A percentile compares a stretch with the other conserved stretches of the same genome.
Conservation (phyloP, 495 filamentous ascomycete species). For the Umbilicaria muhlenbergii region DNA sequence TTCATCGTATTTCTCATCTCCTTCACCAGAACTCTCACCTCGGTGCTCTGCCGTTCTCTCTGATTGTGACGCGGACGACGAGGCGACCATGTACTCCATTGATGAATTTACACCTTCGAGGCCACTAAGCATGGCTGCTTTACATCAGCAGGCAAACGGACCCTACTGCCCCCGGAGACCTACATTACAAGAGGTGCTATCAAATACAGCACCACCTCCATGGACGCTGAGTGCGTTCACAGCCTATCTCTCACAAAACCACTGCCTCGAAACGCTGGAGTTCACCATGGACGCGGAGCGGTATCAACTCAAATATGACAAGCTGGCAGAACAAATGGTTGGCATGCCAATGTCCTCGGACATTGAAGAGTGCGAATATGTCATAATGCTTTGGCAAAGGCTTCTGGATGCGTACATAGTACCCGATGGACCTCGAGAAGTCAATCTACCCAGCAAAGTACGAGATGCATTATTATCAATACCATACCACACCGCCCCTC, state of each 20-base stretch:
- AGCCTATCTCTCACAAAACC: slow-evolving; percentile 94
- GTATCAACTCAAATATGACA: slow-evolving; percentile 63
- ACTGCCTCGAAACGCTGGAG: slow-evolving; percentile 92
- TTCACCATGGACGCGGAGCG: slow-evolving; percentile 91
- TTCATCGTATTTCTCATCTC: slow-evolving; percentile 12
- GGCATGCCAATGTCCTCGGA: slow-evolving; percentile 27
- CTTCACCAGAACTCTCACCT: slow-evolving; percentile 14
- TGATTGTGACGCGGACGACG: slow-evolving; percentile 46
- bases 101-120: slow-evolving; percentile 29
- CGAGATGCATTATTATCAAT: slow-evolving; percentile 64
- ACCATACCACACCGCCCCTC: slow-evolving; percentile 45
- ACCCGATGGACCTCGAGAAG: slow-evolving; percentile 58
- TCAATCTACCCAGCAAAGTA: slow-evolving; percentile 80
- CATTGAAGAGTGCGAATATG: slow-evolving; percentile 46
- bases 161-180: slow-evolving; percentile 62
- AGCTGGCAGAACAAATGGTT: slow-evolving; percentile 30
- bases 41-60: slow-evolving; percentile 12
- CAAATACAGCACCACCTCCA: slow-evolving; percentile 72
- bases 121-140: slow-evolving; percentile 46
- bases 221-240: slow-evolving; percentile 92
- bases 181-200: slow-evolving; percentile 72
- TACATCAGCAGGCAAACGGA: slow-evolving; percentile 24
- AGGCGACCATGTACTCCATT: slow-evolving; percentile 32
- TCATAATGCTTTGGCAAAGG: slow-evolving; percentile 57
- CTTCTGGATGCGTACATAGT: slow-evolving; percentile 36